phyloP scores from a whole-genome alignment of 2,329 filamentous ascomycete genomes.

The Colletotrichum horii region DNA sequence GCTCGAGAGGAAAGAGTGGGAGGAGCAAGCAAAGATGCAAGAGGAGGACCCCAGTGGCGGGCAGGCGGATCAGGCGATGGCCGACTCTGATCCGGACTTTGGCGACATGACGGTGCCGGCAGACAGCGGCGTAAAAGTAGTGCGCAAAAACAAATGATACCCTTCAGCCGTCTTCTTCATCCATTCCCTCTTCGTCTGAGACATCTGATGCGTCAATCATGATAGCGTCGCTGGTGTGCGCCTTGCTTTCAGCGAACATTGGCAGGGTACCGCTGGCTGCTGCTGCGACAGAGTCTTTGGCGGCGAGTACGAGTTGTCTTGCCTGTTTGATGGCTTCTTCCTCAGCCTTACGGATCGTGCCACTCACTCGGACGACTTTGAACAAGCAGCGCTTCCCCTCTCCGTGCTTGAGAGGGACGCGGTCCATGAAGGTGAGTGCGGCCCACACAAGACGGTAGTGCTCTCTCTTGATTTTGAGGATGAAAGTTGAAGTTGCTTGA shows the following conservation, averaged over 20 bases:
- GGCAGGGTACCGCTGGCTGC: background rate
- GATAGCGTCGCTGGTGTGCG: constrained; percentile 68
- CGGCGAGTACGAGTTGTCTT: constrained; percentile 71
- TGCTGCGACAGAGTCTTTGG: constrained; percentile 45
- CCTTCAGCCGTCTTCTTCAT: constrained; percentile 49
- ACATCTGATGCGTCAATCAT: constrained; percentile 43
- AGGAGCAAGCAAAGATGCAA: constrained; percentile 69
- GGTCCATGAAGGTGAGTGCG: constrained; percentile 80
- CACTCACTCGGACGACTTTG: constrained; percentile 84
- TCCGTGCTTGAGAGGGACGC: constrained; percentile 58
- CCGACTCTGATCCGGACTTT: constrained; percentile 51
- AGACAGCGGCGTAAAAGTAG: constrained; percentile 74
- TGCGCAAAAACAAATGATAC: constrained; percentile 66
- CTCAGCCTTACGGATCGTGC: constrained; percentile 91
- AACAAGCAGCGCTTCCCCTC: constrained; percentile 75
- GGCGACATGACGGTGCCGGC: constrained; percentile 56
- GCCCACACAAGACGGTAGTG: constrained; percentile 92
- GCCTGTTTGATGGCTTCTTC: constrained; percentile 86
- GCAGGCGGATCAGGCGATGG: constrained; percentile 33
- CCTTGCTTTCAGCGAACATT: constrained; percentile 48
- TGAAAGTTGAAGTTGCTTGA: constrained; percentile 90
- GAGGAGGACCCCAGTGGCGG: constrained; percentile 28
- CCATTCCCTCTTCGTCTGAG: constrained; percentile 52
- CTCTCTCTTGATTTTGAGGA: constrained; percentile 80
- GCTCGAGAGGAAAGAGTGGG: constrained; percentile 74